Conservation (phyloP, 371 early-diverging fungal genomes). For the Lichtheimia corymbifera region DNA sequence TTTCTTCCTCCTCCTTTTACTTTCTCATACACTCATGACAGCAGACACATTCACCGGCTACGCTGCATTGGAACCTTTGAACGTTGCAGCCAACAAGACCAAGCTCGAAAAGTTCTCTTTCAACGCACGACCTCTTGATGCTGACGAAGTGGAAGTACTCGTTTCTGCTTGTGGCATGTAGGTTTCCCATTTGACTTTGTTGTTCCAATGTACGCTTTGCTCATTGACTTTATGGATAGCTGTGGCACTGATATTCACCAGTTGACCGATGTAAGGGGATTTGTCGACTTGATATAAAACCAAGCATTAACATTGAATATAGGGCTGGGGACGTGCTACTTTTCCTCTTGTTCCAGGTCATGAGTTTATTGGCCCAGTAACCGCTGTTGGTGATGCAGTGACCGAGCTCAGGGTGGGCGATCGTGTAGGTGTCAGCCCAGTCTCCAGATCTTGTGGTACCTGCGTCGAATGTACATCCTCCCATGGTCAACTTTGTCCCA, state of each 20-base stretch:
- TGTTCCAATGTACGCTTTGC: too few species aligned
- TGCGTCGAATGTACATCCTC: constrained; percentile 42
- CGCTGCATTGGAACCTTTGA: constrained; percentile 34
- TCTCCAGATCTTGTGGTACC: constrained; percentile 40
- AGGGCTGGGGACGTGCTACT: constrained; percentile 46
- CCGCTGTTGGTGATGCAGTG: constrained; percentile 54
- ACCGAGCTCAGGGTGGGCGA: constrained; percentile 60
- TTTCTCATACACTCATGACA: constrained; percentile 1
- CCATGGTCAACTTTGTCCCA: constrained; percentile 38
- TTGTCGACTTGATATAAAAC: constrained; percentile 4
- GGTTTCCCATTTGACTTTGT: not conserved
- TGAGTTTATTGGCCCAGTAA: constrained; percentile 70
- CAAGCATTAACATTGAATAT: not conserved
- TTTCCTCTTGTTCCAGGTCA: constrained; percentile 77
- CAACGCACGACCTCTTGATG: constrained; percentile 37
- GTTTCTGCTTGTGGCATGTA: constrained; percentile 65
- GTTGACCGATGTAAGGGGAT: constrained; percentile 29
- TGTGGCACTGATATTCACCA: constrained; percentile 58
- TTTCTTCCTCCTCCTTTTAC: too few species aligned
- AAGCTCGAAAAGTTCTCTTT: constrained; percentile 42
- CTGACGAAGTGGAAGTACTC: constrained; percentile 60
- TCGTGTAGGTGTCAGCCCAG: constrained; percentile 74
- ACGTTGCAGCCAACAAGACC: constrained; percentile 22
- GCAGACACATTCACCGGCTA: constrained; percentile 33
- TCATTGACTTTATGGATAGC: constrained; percentile 13